phyloP scores from a whole-genome alignment of 2,329 filamentous ascomycete species.

The Paecilomyces variotii region DNA sequence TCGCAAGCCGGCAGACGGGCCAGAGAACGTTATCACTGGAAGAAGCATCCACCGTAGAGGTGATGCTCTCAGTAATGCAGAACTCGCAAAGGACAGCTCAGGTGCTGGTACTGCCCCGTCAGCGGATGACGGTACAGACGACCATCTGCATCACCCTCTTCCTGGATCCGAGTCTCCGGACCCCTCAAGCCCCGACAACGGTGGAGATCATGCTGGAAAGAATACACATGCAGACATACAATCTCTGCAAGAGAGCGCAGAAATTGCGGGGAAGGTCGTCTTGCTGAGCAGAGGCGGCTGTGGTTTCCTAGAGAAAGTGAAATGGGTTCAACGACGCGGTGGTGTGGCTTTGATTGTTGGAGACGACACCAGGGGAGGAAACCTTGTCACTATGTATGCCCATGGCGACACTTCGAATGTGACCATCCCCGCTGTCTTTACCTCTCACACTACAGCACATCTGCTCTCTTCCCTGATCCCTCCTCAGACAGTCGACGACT shows the following conservation, averaged over 20 bases:
- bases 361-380: slow-evolving; percentile 81
- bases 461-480: slow-evolving; percentile 82
- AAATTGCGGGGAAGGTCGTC: slow-evolving; percentile 89
- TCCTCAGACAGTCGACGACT: slow-evolving; percentile 55
- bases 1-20: slow-evolving; percentile 4
- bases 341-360: slow-evolving; percentile 87
- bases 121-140: slow-evolving; percentile 71
- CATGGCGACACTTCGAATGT: slow-evolving; percentile 91
- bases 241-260: slow-evolving; percentile 80
- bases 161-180: slow-evolving; percentile 34
- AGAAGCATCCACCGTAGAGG: slow-evolving; percentile 11
- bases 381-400: slow-evolving; percentile 96
- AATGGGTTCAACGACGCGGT: slow-evolving; percentile 89
- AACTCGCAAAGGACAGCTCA: slow-evolving; percentile 10
- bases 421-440: slow-evolving; percentile 90
- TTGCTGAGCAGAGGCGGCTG: slow-evolving; percentile 87
- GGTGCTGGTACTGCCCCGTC: slow-evolving; percentile 13
- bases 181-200: slow-evolving; percentile 25
- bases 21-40: slow-evolving; percentile 4
- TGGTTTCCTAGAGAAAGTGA: slow-evolving; percentile 92
- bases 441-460: slow-evolving; percentile 88
- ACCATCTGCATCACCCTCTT: slow-evolving; percentile 63
- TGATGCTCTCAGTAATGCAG: slow-evolving; percentile 16
- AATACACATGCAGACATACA: slow-evolving; percentile 77
- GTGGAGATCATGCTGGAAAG: slow-evolving; percentile 23